These are phyloP conservation scores for Mycena rosella DNA, from an alignment of 768 basidiomycete genomes.

Conservation along the genomic window DNA sequence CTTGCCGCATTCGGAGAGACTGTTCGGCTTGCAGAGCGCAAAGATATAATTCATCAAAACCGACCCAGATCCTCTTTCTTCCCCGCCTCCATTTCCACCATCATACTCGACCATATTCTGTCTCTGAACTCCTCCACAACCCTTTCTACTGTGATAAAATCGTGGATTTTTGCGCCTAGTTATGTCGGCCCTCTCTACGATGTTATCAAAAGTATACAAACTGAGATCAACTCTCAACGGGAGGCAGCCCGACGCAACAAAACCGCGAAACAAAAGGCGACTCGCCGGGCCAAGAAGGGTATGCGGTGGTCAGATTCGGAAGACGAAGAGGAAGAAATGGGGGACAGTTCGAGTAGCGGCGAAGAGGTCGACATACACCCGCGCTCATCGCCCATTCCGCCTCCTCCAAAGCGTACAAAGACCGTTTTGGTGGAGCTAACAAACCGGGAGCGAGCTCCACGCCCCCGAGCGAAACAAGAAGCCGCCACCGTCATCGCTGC, in stretches of 20 bases:
- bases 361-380: background rate
- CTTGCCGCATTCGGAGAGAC: background rate
- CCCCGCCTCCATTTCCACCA: background rate
- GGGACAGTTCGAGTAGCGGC: background rate
- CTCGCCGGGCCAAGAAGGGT: background rate
- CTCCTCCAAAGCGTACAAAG: background rate
- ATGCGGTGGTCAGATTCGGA: too few relatives aligned
- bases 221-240: background rate
- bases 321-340: background rate
- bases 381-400: constrained; percentile 5
- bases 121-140: background rate
- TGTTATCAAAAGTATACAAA: background rate
- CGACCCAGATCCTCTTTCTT: constrained; percentile 12
- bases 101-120: background rate
- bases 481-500: background rate
- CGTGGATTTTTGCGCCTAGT: background rate
- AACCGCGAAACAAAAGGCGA: constrained; percentile 1
- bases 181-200: background rate
- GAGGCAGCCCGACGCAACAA: background rate
- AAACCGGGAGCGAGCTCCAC: background rate
- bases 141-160: background rate
- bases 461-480: background rate
- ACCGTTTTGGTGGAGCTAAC: background rate
- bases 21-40: background rate
- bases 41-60: background rate